Percentiles rank a stretch among this genome's conserved stretches.
phyloP scores from a whole-genome alignment of 768 basidiomycete species.

The Strobilomyces confusus region DNA sequence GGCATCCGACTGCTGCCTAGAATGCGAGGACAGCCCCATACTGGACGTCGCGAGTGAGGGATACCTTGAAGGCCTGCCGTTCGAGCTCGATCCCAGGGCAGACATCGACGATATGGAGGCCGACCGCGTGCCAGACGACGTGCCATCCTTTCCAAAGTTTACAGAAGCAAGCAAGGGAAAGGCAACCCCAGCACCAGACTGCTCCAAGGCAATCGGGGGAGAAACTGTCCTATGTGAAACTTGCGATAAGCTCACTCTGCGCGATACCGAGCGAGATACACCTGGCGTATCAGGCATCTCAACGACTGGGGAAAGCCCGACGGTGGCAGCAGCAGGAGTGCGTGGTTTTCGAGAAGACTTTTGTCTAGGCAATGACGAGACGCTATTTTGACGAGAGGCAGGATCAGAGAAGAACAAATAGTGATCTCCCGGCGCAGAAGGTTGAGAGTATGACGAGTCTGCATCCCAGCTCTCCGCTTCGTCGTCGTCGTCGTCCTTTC shows the following conservation, averaged over 20 bases:
- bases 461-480: constrained; percentile 4
- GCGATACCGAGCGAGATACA: neutral
- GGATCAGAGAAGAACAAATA: neutral
- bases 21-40: constrained; percentile 1
- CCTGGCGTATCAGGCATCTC: constrained; percentile 14
- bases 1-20: constrained; percentile 10
- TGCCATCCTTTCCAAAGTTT: constrained; percentile 23
- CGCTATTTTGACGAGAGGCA: neutral
- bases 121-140: constrained; percentile 10
- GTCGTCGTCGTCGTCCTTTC: neutral
- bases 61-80: constrained; percentile 22
- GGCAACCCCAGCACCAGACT: neutral
- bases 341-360: constrained; percentile 10
- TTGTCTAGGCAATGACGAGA: constrained; percentile 2
- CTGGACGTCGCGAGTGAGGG: constrained; percentile 27
- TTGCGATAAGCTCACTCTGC: constrained; percentile 3
- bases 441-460: constrained; percentile 24
- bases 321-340: neutral
- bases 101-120: constrained; percentile 16
- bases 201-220: constrained; percentile 7
- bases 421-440: constrained; percentile 20
- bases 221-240: constrained; percentile 11
- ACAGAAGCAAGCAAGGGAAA: constrained; percentile 25
- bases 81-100: constrained; percentile 14
- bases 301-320: constrained; percentile 16